Evolutionary conservation across 208 protist species (phyloP).

Genomic region (Crithidia thermophila): DNA sequence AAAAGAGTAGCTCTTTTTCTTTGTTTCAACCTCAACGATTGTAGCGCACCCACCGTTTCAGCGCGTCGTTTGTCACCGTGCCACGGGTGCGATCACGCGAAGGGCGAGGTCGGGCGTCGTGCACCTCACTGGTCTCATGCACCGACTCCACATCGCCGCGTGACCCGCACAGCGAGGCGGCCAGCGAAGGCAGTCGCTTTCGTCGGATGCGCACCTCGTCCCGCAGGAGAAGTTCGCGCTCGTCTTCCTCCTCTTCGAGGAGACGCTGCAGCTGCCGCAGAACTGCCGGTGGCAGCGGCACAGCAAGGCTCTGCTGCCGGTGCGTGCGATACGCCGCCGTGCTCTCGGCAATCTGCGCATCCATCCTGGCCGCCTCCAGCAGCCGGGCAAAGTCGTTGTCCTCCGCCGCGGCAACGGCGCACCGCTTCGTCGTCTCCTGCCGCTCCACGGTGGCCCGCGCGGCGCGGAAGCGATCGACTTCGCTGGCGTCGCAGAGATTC

Average conservation of each 20-base stretch:
- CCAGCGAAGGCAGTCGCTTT: not conserved
- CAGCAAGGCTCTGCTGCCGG: not conserved
- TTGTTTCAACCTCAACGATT: conserved; percentile 3
- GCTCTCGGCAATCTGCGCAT: not conserved
- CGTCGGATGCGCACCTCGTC: conserved; percentile 4
- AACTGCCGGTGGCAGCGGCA: not conserved
- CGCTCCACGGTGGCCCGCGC: conserved; percentile 2
- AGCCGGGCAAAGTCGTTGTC: not conserved
- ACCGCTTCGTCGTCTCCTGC: not conserved
- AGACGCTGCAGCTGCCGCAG: not conserved
- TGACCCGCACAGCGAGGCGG: not conserved
- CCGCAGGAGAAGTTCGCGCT: conserved; percentile 24
- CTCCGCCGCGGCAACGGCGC: not conserved
- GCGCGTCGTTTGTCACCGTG: not conserved
- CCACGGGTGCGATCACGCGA: not conserved
- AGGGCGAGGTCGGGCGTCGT: not conserved
- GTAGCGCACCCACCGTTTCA: conserved; percentile 21
- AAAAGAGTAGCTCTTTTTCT: not conserved
- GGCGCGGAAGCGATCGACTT: not conserved
- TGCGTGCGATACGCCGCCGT: not conserved
- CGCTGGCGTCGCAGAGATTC: not conserved
- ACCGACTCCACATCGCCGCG: not conserved
- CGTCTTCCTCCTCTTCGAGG: conserved; percentile 43
- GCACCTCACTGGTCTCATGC: not conserved
- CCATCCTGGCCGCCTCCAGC: not conserved